Evolutionary conservation across 805 yeast species (phyloP).

Genomic region (Metschnikowia orientalis): DNA sequence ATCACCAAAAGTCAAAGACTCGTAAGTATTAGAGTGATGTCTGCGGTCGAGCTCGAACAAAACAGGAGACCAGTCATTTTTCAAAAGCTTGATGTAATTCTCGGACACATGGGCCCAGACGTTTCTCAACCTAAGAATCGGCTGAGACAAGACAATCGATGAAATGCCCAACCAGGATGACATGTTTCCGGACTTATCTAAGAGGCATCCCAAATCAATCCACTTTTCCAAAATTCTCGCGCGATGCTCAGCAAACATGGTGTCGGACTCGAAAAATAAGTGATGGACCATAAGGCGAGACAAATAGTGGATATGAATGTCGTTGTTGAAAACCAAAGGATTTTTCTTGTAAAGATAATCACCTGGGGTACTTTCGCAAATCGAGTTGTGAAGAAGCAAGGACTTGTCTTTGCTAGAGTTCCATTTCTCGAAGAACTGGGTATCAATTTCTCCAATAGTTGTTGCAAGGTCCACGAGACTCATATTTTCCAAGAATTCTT

Average conservation of each 20-base stretch:
- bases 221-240: slow-evolving; percentile 72
- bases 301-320: slow-evolving; percentile 66
- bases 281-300: slow-evolving; percentile 69
- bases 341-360: slow-evolving; percentile 48
- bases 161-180: slow-evolving; percentile 92
- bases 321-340: slow-evolving; percentile 73
- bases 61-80: slow-evolving; percentile 89
- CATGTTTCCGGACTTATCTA: slow-evolving; percentile 85
- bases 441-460: slow-evolving; percentile 64
- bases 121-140: slow-evolving; percentile 65
- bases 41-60: slow-evolving; percentile 83
- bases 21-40: slow-evolving; percentile 40
- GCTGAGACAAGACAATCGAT: slow-evolving; percentile 74
- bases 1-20: slow-evolving; percentile 15
- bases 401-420: slow-evolving; percentile 77
- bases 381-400: slow-evolving; percentile 54
- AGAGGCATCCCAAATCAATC: slow-evolving; percentile 75
- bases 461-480: slow-evolving; percentile 53
- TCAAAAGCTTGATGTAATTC: slow-evolving; percentile 53
- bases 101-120: slow-evolving; percentile 74
- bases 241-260: slow-evolving; percentile 37
- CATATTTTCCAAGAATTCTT: slow-evolving; percentile 48
- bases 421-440: slow-evolving; percentile 65
- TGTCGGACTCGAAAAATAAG: slow-evolving; percentile 49
- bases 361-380: slow-evolving; percentile 18